phyloP scores from a whole-genome alignment of 2,329 filamentous ascomycete species.

The Fusarium secorum region DNA sequence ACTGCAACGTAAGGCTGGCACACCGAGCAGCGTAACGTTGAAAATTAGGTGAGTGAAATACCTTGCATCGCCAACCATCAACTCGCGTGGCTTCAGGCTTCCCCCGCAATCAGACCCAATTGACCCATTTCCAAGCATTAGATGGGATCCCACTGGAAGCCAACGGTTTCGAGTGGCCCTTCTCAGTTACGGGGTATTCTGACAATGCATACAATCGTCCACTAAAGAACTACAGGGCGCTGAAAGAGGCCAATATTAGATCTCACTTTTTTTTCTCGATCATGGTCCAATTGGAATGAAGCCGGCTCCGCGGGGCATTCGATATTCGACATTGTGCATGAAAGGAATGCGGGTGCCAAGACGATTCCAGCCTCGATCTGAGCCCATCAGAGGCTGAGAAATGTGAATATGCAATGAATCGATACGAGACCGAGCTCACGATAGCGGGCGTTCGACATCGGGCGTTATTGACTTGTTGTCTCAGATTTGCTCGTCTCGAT shows the following conservation, averaged over 20 bases:
- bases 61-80: constrained; percentile 9
- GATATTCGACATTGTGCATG: constrained; percentile 30
- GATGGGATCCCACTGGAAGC: neutral
- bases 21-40: constrained; percentile 3
- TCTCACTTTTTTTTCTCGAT: constrained; percentile 21
- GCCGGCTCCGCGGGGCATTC: constrained; percentile 28
- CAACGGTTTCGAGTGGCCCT: neutral
- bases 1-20: neutral
- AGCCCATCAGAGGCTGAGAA: constrained; percentile 12
- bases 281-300: constrained; percentile 36
- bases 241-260: constrained; percentile 7
- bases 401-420: neutral
- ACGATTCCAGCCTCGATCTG: constrained; percentile 17
- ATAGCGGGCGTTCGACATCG: constrained; percentile 4
- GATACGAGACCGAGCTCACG: neutral
- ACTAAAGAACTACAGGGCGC: neutral
- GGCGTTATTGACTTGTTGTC: neutral
- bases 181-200: neutral
- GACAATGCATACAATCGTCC: constrained; percentile 5
- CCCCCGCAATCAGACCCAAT: constrained; percentile 15
- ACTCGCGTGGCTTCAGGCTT: constrained; percentile 26
- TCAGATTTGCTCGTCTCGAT: constrained; percentile 2
- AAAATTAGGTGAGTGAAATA: constrained; percentile 4
- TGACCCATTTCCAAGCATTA: neutral
- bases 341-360: constrained; percentile 25